Conservation (phyloP, 192 early-diverging fungal species). For the Gamsiella multidivaricata region DNA sequence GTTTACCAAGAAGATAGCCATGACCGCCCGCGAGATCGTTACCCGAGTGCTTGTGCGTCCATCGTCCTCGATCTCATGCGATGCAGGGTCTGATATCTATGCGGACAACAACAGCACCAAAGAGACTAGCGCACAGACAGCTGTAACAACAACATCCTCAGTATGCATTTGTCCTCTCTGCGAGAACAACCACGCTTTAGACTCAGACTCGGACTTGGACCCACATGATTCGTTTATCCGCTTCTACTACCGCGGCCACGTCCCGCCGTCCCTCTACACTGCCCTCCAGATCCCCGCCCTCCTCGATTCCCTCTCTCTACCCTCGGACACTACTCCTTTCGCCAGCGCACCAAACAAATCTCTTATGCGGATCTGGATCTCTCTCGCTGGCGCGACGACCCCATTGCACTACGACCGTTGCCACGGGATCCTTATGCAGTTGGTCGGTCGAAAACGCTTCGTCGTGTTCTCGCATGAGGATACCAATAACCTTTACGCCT, state of each 20-base stretch:
- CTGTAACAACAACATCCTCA: neutral
- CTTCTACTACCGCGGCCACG: slow-evolving; percentile 51
- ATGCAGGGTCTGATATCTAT: neutral
- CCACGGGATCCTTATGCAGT: slow-evolving; percentile 62
- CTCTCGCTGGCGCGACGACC: slow-evolving; percentile 55
- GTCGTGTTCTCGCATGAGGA: slow-evolving; percentile 60
- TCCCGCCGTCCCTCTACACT: slow-evolving; percentile 28
- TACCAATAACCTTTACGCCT: slow-evolving; percentile 52
- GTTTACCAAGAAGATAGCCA: slow-evolving; percentile 38
- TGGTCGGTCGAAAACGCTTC: slow-evolving; percentile 60
- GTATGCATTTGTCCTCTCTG: slow-evolving; percentile 8
- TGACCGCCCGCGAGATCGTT: slow-evolving; percentile 40
- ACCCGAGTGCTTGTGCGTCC: slow-evolving; percentile 8
- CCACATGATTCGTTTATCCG: no score
- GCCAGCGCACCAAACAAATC: slow-evolving; percentile 35
- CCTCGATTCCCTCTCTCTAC: slow-evolving; percentile 20
- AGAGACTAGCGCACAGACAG: neutral
- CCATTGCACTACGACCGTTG: slow-evolving; percentile 66
- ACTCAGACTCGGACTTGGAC: no score
- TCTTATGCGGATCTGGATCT: slow-evolving; percentile 60
- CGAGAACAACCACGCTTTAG: slow-evolving; percentile 3
- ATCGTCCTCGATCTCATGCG: neutral
- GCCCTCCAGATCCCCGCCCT: slow-evolving; percentile 30
- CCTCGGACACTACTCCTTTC: slow-evolving; percentile 3
- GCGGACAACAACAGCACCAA: neutral